Conservation (phyloP, 139 green algal genomes). For the Coelastrella sp. region DNA sequence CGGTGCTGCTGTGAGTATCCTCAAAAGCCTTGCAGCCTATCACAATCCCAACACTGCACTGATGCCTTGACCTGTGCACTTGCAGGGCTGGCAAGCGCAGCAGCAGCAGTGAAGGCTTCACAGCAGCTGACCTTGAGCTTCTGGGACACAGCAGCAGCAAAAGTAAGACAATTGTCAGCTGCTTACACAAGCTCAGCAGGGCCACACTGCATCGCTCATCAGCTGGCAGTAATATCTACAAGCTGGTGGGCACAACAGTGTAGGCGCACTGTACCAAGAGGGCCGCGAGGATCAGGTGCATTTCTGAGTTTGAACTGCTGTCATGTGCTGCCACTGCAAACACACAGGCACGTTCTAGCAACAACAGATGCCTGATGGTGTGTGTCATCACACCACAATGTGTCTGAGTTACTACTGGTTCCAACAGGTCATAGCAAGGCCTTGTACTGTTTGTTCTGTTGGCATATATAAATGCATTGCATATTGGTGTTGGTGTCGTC, state of each 20-base stretch:
- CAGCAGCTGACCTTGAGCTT: conserved; percentile 17
- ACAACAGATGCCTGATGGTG: too few species aligned
- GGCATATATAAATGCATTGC: too few species aligned
- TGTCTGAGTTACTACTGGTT: too few species aligned
- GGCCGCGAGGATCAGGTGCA: too few species aligned
- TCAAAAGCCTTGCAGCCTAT: background rate
- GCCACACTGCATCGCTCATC: conserved; percentile 35
- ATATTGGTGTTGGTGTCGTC: too few species aligned
- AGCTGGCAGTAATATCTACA: conserved; percentile 21
- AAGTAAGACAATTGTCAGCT: conserved; percentile 35
- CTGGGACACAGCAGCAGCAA: conserved; percentile 45
- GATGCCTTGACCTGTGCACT: background rate
- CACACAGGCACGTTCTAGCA: too few species aligned
- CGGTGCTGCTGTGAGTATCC: background rate
- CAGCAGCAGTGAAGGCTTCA: conserved; percentile 31
- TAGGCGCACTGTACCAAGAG: background rate
- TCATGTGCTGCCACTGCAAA: too few species aligned
- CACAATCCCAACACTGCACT: background rate
- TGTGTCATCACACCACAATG: too few species aligned
- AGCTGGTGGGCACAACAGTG: background rate
- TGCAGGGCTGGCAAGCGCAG: conserved; percentile 14
- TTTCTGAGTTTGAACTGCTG: too few species aligned
- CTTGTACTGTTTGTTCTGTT: too few species aligned
- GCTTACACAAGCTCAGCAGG: conserved; percentile 22
- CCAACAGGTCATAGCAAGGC: too few species aligned